A percentile compares a stretch with the other conserved stretches of the same genome.
Conservation (phyloP, 192 early-diverging fungal species). For the Helicostylum pulchrum region DNA sequence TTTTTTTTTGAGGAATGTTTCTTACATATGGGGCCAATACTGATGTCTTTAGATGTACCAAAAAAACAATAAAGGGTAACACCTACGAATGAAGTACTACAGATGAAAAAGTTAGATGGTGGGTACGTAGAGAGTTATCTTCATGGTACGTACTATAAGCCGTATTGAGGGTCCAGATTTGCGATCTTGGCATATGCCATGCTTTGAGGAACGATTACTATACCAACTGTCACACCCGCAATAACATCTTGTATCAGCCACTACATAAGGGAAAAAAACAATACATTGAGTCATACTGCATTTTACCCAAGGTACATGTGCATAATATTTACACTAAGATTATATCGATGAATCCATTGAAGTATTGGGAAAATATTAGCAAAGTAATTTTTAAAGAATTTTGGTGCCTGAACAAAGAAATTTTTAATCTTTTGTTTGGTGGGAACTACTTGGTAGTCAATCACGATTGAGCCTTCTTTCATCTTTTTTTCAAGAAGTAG, state of each 20-base stretch:
- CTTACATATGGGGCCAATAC: constrained; percentile 65
- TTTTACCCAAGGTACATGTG: not conserved
- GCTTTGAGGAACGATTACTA: constrained; percentile 74
- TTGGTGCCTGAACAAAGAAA: constrained; percentile 8
- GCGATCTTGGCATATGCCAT: constrained; percentile 80
- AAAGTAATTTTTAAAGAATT: constrained; percentile 15
- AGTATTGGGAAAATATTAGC: constrained; percentile 28
- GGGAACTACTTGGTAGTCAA: not conserved
- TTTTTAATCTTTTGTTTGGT: not conserved
- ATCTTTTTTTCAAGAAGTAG: not conserved
- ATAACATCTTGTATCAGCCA: constrained; percentile 69
- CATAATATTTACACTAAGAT: constrained; percentile 27
- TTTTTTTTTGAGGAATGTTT: not conserved
- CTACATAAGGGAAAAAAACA: not conserved
- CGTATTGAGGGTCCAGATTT: constrained; percentile 66
- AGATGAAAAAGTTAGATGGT: constrained; percentile 29
- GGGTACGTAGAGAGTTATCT: not conserved
- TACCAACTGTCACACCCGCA: constrained; percentile 70
- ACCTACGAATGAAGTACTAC: constrained; percentile 71
- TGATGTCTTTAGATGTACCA: constrained; percentile 73
- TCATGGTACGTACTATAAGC: constrained; percentile 53
- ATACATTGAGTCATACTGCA: not conserved
- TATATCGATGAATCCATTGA: constrained; percentile 36
- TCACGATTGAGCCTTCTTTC: not conserved
- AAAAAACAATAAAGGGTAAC: constrained; percentile 62